Evolutionary conservation across 1,284 basidiomycete genomes (phyloP).

Genomic region (Ceratorhiza oryzae-sativae): DNA sequence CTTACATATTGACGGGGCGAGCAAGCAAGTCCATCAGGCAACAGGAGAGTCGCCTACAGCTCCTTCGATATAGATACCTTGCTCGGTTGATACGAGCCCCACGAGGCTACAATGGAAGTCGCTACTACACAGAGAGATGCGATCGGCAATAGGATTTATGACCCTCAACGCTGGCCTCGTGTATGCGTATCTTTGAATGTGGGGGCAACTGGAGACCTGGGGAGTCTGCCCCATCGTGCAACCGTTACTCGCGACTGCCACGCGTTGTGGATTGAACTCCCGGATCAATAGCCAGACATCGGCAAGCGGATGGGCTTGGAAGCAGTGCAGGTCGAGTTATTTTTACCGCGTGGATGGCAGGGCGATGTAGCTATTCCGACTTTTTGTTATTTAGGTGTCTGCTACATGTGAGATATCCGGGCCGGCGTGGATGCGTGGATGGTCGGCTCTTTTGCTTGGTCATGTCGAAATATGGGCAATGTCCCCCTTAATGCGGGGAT

Average conservation of each 20-base stretch:
- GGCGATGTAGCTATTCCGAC: not conserved
- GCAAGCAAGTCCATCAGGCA: not conserved
- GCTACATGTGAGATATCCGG: constrained; percentile 1
- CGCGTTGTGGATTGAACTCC: no score
- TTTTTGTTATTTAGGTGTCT: no score
- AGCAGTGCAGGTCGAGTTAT: constrained; percentile 5
- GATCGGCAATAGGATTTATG: not conserved
- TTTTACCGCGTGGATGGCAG: not conserved
- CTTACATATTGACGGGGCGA: not conserved
- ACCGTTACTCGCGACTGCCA: not conserved
- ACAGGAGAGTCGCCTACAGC: not conserved
- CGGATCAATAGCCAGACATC: not conserved
- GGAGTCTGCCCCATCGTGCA: not conserved
- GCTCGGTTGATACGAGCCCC: not conserved
- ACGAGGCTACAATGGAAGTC: constrained; percentile 9
- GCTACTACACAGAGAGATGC: not conserved
- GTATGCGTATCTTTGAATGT: not conserved
- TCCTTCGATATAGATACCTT: not conserved
- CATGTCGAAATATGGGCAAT: not conserved
- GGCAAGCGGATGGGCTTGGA: not conserved
- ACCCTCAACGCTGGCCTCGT: not conserved
- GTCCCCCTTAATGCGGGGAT: not conserved
- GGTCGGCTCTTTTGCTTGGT: not conserved
- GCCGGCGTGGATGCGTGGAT: not conserved
- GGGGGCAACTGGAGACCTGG: not conserved